Base-by-base conservation (phyloP, 1,139 yeast species). In the Saccharomycopsis hybrid region DNA sequence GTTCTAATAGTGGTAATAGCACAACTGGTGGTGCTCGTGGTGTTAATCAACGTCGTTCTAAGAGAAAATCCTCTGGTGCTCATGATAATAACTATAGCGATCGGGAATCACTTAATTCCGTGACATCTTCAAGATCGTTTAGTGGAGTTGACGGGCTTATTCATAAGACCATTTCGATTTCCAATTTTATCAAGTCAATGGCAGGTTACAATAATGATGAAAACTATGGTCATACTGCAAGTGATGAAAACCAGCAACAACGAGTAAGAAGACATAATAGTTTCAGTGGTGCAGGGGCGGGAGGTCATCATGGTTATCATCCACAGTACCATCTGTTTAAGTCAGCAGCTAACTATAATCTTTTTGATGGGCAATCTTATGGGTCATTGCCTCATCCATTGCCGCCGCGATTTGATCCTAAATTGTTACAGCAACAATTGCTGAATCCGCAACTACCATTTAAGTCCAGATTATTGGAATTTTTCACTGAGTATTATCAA, bases 401-500 rank as follows among this genome's bases (percentile, higher is more conserved):
- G 25, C 54, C 55, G 4, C 50, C 55, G 11, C 68, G 84, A 44
- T 82, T 72, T 57, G 67, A 60, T 29, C 55, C 56, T 31, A 53
- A 58, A 30, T 59, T 54, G 38, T 54, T 56, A 1, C 56, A 56
- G 13, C 62, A 62, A 8, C 58, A 69, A 2, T 62, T 65, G 38
- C n/a, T n/a, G n/a, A n/a, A n/a, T n/a, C 76, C 82, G 1, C 67
- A 65, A n/a, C 60, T 83, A 7, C 90, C 95, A 0, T 66, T 82
- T 28, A 72, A 74, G 13, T 84, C 95, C 25, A 82, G 83, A 3
- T 90, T 92, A 62, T 82, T 90, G 57, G 95, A 87, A 52, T 92
- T 89, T 71, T 80, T 92, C 58, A 80, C 90, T 56, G 98, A 92
- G 62, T 90, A 89, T 62, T 92, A 90, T 68, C 96, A 90, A 61